Base-by-base conservation (phyloP, 2,329 filamentous ascomycete genomes). In the Pezicula rhizophila region DNA sequence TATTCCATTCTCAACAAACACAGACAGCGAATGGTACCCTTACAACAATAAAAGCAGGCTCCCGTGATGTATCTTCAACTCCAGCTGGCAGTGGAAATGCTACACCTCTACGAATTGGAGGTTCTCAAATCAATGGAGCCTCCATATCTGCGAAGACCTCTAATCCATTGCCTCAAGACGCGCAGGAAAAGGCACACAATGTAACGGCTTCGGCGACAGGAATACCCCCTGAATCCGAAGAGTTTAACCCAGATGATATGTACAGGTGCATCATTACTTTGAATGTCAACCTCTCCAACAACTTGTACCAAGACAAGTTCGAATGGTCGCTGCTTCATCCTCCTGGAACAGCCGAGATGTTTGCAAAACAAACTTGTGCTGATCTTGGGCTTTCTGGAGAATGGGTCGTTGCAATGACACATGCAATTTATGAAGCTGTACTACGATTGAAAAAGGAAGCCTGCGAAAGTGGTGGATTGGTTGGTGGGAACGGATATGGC, bases 261-360 rank as follows among this genome's bases (percentile, higher is more conserved):
- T 96, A 97, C 68, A 84, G 93, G 43, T 97, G 93, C 65, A 86
- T 97, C 60, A 84, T 99, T 57, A 88, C 82, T 40, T 74, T 99
- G 40, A 96, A 87, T 64, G 87, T 99, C 61, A 96, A 96, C 63
- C 77, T 97, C 18, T 84, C 90, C 46, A 95, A 95, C 48, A 84
- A 87, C 59, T 78, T 97, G 11, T 97, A 96, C 68, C 95, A 89
- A 3, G 93, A 99, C 74, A 96, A 91, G 63, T 97, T 99, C 56
- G 92, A 97, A 66, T 97, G 92, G 92, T 97, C 92, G 5, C 74
- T 99, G 17, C 75, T 96, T 15, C 91, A 97, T 61, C 90, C 91
- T 2, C 87, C 90, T 2, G 92, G 92, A 18, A 90, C 92, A 38
- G 89, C 93, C 0, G 92, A 99, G 66, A 82, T 85, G 11, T 97